Conservation (phyloP, 306 rosid genomes). For the Fagus sylvatica region DNA sequence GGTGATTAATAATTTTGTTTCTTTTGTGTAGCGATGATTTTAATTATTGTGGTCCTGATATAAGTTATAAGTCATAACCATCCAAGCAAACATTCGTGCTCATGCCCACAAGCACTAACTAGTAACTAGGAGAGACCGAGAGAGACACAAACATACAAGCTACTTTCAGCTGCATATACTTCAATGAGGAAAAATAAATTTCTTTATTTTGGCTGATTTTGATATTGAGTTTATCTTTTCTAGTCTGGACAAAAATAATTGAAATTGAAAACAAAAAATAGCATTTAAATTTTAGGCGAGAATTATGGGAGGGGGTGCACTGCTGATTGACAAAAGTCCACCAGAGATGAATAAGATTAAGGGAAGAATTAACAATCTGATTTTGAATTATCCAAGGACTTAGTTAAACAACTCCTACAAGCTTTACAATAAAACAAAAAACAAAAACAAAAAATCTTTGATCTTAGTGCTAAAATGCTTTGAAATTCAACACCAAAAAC, state of each 20-base stretch:
- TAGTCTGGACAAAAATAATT: background rate
- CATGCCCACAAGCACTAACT: background rate
- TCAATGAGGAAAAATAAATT: background rate
- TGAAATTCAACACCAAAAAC: background rate
- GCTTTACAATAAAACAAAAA: background rate
- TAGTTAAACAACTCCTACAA: background rate
- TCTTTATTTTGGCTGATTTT: too few species aligned
- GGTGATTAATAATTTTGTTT: background rate
- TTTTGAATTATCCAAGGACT: constrained; percentile 5
- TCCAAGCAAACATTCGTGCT: background rate
- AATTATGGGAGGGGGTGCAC: background rate
- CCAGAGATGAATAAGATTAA: background rate
- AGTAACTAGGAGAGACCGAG: background rate
- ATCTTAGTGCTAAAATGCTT: background rate
- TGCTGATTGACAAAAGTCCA: background rate
- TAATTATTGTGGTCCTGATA: background rate
- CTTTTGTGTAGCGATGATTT: background rate
- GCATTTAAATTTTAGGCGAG: background rate
- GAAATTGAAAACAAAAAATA: background rate
- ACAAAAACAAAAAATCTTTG: background rate
- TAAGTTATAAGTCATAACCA: too few species aligned
- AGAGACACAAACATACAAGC: background rate
- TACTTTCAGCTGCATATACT: background rate
- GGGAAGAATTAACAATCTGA: background rate
- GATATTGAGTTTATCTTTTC: background rate